Conservation (phyloP, 2,329 filamentous ascomycete species). For the Beauveria sp. region DNA sequence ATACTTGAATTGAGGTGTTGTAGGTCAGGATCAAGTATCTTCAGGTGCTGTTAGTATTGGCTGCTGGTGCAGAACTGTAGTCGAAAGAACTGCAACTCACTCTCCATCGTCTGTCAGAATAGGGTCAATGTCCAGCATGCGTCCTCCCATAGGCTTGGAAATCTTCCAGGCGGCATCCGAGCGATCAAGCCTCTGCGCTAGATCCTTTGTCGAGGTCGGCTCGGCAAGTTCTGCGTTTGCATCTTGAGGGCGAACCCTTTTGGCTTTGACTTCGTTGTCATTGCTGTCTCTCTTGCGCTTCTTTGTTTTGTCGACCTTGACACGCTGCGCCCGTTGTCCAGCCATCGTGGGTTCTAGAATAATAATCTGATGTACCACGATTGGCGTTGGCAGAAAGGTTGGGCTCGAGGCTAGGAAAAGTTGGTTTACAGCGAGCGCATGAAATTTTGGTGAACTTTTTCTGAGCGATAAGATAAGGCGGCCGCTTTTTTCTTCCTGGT, state of each 20-base stretch:
- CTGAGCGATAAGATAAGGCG: conserved; percentile 33
- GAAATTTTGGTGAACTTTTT: conserved; percentile 37
- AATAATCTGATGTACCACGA: neutral
- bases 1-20: conserved; percentile 69
- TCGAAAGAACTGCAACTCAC: conserved; percentile 30
- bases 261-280: conserved; percentile 34
- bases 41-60: neutral
- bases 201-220: conserved; percentile 16
- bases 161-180: conserved; percentile 45
- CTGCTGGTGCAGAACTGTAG: conserved; percentile 15
- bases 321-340: conserved; percentile 23
- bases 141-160: conserved; percentile 57
- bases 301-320: conserved; percentile 31
- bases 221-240: conserved; percentile 16
- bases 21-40: conserved; percentile 72
- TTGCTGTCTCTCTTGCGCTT: conserved; percentile 41
- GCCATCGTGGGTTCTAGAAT: conserved; percentile 25
- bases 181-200: conserved; percentile 22
- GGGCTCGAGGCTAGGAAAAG: conserved; percentile 11
- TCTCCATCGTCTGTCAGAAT: conserved; percentile 54
- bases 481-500: conserved; percentile 1
- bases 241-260: conserved; percentile 30
- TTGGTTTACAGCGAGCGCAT: conserved; percentile 14
- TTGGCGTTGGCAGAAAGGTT: conserved; percentile 5
- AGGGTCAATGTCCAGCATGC: conserved; percentile 58